A percentile compares a stretch with the other conserved stretches of the same genome.
Evolutionary conservation across 2,329 filamentous ascomycete genomes (phyloP).

Genomic region (Trichocomaceae sp.): DNA sequence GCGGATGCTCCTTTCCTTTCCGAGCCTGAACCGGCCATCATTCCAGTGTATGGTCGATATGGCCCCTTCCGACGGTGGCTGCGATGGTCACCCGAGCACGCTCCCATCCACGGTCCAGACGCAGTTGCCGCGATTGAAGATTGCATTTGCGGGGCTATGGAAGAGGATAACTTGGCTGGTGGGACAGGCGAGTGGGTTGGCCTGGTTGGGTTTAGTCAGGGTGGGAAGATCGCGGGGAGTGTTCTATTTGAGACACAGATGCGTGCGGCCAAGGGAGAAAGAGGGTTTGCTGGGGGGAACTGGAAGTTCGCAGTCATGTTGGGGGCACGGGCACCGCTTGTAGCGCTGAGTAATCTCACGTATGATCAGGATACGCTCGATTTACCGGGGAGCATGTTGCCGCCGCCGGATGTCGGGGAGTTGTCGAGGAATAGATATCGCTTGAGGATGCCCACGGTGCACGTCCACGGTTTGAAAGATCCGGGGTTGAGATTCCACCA

Average conservation of each 20-base stretch:
- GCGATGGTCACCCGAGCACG: slow-evolving; percentile 51
- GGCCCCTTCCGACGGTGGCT: slow-evolving; percentile 62
- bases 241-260: slow-evolving; percentile 57
- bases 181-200: slow-evolving; percentile 54
- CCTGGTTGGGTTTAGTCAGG: slow-evolving; percentile 61
- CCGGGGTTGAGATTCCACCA: slow-evolving; percentile 54
- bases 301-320: slow-evolving; percentile 58
- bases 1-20: slow-evolving; percentile 63
- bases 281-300: slow-evolving; percentile 25
- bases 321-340: slow-evolving; percentile 55
- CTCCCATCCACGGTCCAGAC: slow-evolving; percentile 21
- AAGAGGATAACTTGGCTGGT: slow-evolving; percentile 44
- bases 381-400: slow-evolving; percentile 3
- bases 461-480: slow-evolving; percentile 61
- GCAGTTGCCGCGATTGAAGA: slow-evolving; percentile 14
- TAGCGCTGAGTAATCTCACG: slow-evolving; percentile 28
- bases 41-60: slow-evolving; percentile 57
- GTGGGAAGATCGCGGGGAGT: slow-evolving; percentile 56
- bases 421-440: slow-evolving; percentile 27
- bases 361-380: background rate
- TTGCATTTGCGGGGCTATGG: slow-evolving; percentile 34
- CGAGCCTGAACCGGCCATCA: slow-evolving; percentile 55
- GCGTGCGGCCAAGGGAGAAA: slow-evolving; percentile 19
- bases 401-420: slow-evolving; percentile 19
- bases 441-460: slow-evolving; percentile 55